Base-by-base conservation (phyloP, 805 yeast species). In the Torulaspora delbrueckii region DNA sequence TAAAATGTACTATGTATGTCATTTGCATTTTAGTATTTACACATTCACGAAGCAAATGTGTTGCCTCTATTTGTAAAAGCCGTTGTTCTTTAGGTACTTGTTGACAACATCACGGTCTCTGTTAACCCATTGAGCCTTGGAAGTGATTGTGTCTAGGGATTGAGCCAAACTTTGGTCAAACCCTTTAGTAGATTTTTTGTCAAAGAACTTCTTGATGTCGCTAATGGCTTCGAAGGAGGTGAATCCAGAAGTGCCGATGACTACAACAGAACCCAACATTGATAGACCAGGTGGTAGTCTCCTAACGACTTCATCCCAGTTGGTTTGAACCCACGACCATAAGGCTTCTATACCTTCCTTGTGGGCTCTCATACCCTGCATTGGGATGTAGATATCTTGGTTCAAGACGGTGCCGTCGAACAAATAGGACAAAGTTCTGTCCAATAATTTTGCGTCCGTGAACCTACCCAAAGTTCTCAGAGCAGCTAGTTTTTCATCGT, bases 211-310 rank as follows among this genome's bases (percentile, higher is more conserved):
- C 50, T 71, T 68, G 47, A 82, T 75, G 46, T 73, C 75, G 18
- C 72, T 70, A 54, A 73, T 73, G 51, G 79, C 79, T 27, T 72
- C 77, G 30, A 66, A 63, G 43, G 77, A 76, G 24, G 88, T 75
- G 67, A 79, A 82, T 1, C 84, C 79, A 19, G 80, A 67, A 32
- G 86, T 75, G 39, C 82, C 69, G 28, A 84, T 52, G 26, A 74
- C 71, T 32, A 91, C 84, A 47, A 93, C 81, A 14, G 82, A 72
- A 16, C 91, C 84, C 57, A 91, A 73, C 86, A 89, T 79, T 19
- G 88, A 75, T 52, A 84, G 75, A 9, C 87, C 84, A 12, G 95
- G 87, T 42, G 97, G 96, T 62, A 88, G 76, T 58, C 75, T 71
- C 63, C 78, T 74, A 56, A 69, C 68, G 49, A 91, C 61, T 37